These are phyloP conservation scores for Cardamine occulta DNA, from an alignment of 345 rosid species.

Conservation along the genomic window DNA sequence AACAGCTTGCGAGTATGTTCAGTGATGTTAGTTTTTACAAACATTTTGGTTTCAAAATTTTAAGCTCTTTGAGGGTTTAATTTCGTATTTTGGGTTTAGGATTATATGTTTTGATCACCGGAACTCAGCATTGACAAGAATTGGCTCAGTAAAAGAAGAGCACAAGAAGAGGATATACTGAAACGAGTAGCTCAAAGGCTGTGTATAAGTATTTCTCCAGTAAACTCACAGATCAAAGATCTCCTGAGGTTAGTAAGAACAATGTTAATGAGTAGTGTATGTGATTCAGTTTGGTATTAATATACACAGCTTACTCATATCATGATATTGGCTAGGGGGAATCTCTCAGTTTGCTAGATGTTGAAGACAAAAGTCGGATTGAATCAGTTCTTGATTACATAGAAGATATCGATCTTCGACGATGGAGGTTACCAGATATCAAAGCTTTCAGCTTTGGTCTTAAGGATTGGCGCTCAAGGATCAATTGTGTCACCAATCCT, in stretches of 20 bases:
- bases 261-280: not conserved
- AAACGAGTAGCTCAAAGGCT: slow-evolving; percentile 72
- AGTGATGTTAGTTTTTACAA: not conserved
- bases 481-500: slow-evolving; percentile 76
- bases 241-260: slow-evolving; percentile 51
- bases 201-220: slow-evolving; percentile 64
- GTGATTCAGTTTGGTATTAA: not conserved
- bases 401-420: slow-evolving; percentile 77
- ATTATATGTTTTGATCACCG: slow-evolving; percentile 85
- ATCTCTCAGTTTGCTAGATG: slow-evolving; percentile 47
- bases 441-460: slow-evolving; percentile 66
- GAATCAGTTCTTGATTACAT: slow-evolving; percentile 66
- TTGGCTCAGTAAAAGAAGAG: slow-evolving; percentile 32
- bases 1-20: slow-evolving; percentile 63
- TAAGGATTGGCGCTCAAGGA: slow-evolving; percentile 64
- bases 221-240: slow-evolving; percentile 48
- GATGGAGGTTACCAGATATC: slow-evolving; percentile 67
- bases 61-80: not conserved
- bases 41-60: not conserved
- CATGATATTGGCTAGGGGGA: slow-evolving; percentile 47
- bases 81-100: slow-evolving; percentile 46
- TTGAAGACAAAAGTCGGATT: slow-evolving; percentile 49
- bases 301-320: not conserved
- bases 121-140: slow-evolving; percentile 47
- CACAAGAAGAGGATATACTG: slow-evolving; percentile 51